These are phyloP conservation scores for Arabidopsis arenosa DNA, from an alignment of 345 rosid genomes.

Conservation along the genomic window DNA sequence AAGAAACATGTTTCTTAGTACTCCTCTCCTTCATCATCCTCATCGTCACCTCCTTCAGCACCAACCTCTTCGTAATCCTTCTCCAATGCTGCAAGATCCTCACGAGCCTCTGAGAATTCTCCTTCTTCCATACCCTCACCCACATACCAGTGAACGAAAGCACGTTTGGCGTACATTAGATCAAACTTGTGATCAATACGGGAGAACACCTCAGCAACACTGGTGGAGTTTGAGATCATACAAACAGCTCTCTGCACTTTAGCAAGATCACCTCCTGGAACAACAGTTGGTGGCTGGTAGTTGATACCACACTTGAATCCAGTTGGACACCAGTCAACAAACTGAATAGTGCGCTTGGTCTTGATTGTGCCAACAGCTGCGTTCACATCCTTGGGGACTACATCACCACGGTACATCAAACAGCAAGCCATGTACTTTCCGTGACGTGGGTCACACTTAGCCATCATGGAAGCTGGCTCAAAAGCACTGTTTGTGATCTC, in stretches of 20 bases:
- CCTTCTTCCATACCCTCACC: conserved; percentile 94
- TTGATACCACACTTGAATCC: conserved; percentile 81
- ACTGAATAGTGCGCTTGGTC: conserved; percentile 76
- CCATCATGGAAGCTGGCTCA: conserved; percentile 68
- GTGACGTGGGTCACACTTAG: conserved; percentile 84
- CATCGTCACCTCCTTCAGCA: conserved; percentile 76
- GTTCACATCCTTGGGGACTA: conserved; percentile 78
- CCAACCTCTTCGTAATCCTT: conserved; percentile 85
- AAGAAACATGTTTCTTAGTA: too few relatives aligned
- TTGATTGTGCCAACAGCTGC: conserved; percentile 81
- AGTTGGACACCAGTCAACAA: conserved; percentile 85
- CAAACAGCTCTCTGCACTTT: conserved; percentile 82
- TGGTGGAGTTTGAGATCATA: conserved; percentile 84
- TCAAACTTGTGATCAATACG: conserved; percentile 80
- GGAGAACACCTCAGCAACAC: conserved; percentile 78
- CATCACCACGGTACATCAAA: conserved; percentile 83
- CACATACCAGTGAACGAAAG: conserved; percentile 81
- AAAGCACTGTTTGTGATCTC: conserved; percentile 66
- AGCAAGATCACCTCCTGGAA: conserved; percentile 83
- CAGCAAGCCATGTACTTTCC: conserved; percentile 91
- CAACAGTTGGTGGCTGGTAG: conserved; percentile 84
- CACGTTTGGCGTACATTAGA: conserved; percentile 79
- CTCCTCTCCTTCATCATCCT: conserved; percentile 65
- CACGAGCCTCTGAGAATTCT: conserved; percentile 80
- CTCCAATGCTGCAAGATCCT: conserved; percentile 81